Percentiles rank a stretch among this genome's conserved stretches.
Conservation (phyloP, 2,329 filamentous ascomycete genomes). For the Exserohilum rostratum region DNA sequence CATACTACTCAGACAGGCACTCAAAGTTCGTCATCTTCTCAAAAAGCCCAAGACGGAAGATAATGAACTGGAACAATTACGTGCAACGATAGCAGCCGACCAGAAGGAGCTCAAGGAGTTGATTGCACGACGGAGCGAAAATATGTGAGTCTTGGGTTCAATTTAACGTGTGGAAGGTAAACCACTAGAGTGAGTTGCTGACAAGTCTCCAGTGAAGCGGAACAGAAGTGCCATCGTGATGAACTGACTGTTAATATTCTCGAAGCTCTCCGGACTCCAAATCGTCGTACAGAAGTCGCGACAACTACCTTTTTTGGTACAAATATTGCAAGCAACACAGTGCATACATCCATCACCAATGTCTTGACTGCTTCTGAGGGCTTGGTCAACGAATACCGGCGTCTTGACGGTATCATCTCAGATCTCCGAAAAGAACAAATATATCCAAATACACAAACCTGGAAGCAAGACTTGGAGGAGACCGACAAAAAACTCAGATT, state of each 20-base stretch:
- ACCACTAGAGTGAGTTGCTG: background rate
- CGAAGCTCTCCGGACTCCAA: constrained; percentile 24
- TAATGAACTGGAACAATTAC: constrained; percentile 32
- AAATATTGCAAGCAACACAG: constrained; percentile 20
- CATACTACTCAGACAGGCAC: constrained; percentile 26
- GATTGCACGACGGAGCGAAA: constrained; percentile 24
- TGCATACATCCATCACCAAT: constrained; percentile 17
- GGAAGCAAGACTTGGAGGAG: constrained; percentile 34
- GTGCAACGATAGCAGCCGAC: constrained; percentile 21
- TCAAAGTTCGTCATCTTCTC: constrained; percentile 23
- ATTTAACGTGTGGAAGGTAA: background rate
- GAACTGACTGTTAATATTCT: constrained; percentile 28
- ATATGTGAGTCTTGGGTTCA: constrained; percentile 26
- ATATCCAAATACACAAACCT: constrained; percentile 23
- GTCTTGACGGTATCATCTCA: constrained; percentile 28
- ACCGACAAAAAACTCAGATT: constrained; percentile 29
- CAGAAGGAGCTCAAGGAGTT: constrained; percentile 21
- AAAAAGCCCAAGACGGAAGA: constrained; percentile 27
- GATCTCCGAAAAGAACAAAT: constrained; percentile 23
- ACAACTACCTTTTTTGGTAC: constrained; percentile 18
- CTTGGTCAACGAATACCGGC: constrained; percentile 32
- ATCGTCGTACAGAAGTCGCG: constrained; percentile 5
- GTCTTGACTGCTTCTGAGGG: constrained; percentile 25
- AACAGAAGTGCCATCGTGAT: constrained; percentile 22
- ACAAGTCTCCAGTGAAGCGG: constrained; percentile 21